phyloP scores from a whole-genome alignment of 169 alveolate genomes.

The Eimeria sp. region DNA sequence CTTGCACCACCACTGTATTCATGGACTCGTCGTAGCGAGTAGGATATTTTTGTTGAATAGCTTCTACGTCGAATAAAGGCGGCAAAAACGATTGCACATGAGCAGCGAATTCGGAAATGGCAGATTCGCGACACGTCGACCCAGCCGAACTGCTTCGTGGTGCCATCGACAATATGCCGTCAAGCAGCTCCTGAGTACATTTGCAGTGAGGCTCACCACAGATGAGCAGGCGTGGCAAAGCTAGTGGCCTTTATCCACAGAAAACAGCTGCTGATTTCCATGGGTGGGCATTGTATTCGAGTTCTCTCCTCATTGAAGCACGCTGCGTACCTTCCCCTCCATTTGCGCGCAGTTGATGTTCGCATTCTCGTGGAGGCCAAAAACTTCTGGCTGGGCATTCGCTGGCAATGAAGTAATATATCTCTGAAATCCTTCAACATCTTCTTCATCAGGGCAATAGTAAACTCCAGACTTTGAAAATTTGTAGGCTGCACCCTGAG shows the following conservation, averaged over 20 bases:
- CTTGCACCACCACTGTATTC: slow-evolving; percentile 96
- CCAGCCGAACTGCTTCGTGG: slow-evolving; percentile 90
- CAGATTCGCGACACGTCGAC: slow-evolving; percentile 85
- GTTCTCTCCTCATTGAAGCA: background rate
- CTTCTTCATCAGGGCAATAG: slow-evolving; percentile 93
- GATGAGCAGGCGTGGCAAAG: background rate
- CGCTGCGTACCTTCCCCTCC: slow-evolving; percentile 89
- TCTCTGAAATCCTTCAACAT: slow-evolving; percentile 91
- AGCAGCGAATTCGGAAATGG: slow-evolving; percentile 63
- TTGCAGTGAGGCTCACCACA: background rate
- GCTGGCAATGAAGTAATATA: slow-evolving; percentile 94
- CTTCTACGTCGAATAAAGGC: slow-evolving; percentile 90
- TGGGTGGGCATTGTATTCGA: background rate
- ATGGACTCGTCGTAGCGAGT: slow-evolving; percentile 95
- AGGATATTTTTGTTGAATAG: slow-evolving; percentile 92
- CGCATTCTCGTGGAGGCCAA: slow-evolving; percentile 97
- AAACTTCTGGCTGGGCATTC: slow-evolving; percentile 96
- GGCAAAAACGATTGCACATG: slow-evolving; percentile 90
- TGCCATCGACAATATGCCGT: slow-evolving; percentile 77
- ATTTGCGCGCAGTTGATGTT: slow-evolving; percentile 94
- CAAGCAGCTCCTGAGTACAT: slow-evolving; percentile 50
- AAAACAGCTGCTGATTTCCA: too few species aligned
- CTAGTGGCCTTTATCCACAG: background rate
- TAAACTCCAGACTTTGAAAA: slow-evolving; percentile 94
- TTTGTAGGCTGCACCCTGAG: slow-evolving; percentile 87